phyloP scores from a whole-genome alignment of 495 filamentous ascomycete genomes.

The Elaphomyces granulatus region DNA sequence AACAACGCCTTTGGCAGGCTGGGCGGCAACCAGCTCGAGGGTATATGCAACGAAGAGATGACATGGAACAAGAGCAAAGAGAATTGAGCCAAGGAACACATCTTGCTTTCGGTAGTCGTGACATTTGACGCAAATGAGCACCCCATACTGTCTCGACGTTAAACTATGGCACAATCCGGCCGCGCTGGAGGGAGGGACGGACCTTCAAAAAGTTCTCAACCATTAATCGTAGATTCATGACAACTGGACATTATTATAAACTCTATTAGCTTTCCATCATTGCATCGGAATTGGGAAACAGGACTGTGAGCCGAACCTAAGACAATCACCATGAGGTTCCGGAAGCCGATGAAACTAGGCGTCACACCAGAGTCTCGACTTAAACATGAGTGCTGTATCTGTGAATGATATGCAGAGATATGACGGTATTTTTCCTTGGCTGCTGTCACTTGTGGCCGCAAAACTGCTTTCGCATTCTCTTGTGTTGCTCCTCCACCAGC shows the following conservation, averaged over 20 bases:
- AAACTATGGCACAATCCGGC: not conserved
- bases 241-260: conserved; percentile 48
- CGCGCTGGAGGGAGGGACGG: conserved; percentile 6
- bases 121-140: conserved; percentile 82
- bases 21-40: conserved; percentile 69
- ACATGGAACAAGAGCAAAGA: conserved; percentile 76
- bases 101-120: conserved; percentile 77
- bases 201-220: conserved; percentile 98
- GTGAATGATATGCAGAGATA: conserved; percentile 69
- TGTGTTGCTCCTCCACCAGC: too few species aligned
- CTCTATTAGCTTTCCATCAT: conserved; percentile 8
- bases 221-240: conserved; percentile 81
- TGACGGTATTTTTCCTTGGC: conserved; percentile 58
- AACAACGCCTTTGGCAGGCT: conserved; percentile 52
- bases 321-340: conserved; percentile 92
- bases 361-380: conserved; percentile 60
- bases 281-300: not conserved
- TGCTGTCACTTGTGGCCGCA: too few species aligned
- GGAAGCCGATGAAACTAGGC: conserved; percentile 83
- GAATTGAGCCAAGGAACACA: conserved; percentile 52
- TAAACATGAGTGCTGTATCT: conserved; percentile 58
- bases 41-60: conserved; percentile 81
- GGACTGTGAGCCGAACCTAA: conserved; percentile 22
- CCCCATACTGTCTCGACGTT: conserved; percentile 53
- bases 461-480: too few species aligned